A percentile compares a stretch with the other conserved stretches of the same genome.
Conservation (phyloP, 805 yeast species). For the Limtongozyma cylindracea region DNA sequence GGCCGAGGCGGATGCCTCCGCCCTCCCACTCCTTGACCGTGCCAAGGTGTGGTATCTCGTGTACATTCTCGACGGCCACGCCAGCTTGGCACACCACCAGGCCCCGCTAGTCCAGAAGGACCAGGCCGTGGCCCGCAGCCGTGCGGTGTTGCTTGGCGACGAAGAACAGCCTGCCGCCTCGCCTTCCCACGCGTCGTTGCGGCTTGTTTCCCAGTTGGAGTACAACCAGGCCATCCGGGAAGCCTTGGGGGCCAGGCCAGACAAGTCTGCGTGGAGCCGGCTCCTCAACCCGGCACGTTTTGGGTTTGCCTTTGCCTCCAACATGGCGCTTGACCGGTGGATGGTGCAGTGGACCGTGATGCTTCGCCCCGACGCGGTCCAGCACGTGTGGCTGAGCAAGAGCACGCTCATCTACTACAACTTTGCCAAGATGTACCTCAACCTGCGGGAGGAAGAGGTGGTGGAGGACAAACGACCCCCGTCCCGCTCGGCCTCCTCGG, state of each 20-base stretch:
- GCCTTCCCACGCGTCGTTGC: constrained; percentile 13
- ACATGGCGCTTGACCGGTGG: constrained; percentile 48
- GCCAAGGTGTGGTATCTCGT: constrained; percentile 41
- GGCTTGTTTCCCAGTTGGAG: constrained; percentile 41
- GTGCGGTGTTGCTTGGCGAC: constrained; percentile 11
- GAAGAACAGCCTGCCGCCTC: background rate
- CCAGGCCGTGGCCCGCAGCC: constrained; percentile 17
- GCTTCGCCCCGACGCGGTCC: constrained; percentile 30
- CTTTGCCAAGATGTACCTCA: constrained; percentile 54
- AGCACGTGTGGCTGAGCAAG: constrained; percentile 38
- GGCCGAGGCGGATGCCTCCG: constrained; percentile 1
- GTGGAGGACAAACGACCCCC: constrained; percentile 2
- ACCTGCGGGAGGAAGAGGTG: constrained; percentile 8
- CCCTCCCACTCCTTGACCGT: constrained; percentile 13
- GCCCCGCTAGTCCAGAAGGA: constrained; percentile 23
- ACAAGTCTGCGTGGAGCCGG: constrained; percentile 30
- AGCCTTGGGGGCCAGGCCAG: no score
- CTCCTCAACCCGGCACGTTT: constrained; percentile 29
- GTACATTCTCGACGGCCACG: constrained; percentile 44
- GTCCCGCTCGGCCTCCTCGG: constrained; percentile 1
- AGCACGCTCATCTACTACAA: constrained; percentile 46
- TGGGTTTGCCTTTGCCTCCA: constrained; percentile 44
- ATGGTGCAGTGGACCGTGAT: constrained; percentile 63
- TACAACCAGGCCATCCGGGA: constrained; percentile 47
- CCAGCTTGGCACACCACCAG: constrained; percentile 31